Evolutionary conservation across 306 rosid species (phyloP), one percentile per base, ranked within the genome.

Genomic region (Quercus robur): DNA sequence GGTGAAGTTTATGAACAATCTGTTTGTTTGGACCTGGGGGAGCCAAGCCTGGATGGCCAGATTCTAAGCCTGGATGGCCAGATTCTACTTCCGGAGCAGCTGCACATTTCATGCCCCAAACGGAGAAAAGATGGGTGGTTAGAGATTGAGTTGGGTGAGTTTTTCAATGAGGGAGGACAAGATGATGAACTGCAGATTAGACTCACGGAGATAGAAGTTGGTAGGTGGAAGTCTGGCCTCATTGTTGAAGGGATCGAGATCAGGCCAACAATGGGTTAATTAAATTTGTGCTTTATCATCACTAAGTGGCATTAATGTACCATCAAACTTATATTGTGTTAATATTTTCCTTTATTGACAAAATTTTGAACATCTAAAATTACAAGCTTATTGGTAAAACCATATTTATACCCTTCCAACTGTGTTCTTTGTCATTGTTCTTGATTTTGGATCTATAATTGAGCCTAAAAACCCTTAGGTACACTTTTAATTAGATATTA

Each of bases 111-210:
- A 49, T 1, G 5, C 12, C 54, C 17, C 15, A 49, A 49, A 3
- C 5, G 0, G 1, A 70, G 81, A 70, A 46, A 4, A 7, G 70
- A 78, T 78, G 76, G 81, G 1, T 69, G 81, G 81, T 21, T 69
- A 25, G 81, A 78, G 73, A 38, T 56, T 23, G 76, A 78, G 58
- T 56, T 78, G 28, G 76, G 81, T 14, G 81, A 78, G 70, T 70
- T 78, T 44, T 5, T 19, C 26, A 38, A 71, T 49, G 46, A 58
- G 11, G 58, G 63, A 17, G 70, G 41, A 41, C 46, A 41, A 31
- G 81, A 78, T 3, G 76, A 69, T 23, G 76, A 78, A 70, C 9
- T 78, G 20, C 70, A 78, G 75, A 78, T 78, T n/a, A n/a, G 14
- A 14, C 69, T 78, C 9, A 17, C 0, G 70, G 76, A 70, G 76